Evolutionary conservation across 2,329 filamentous ascomycete genomes (phyloP).

Genomic region (Thelonectria blattea): DNA sequence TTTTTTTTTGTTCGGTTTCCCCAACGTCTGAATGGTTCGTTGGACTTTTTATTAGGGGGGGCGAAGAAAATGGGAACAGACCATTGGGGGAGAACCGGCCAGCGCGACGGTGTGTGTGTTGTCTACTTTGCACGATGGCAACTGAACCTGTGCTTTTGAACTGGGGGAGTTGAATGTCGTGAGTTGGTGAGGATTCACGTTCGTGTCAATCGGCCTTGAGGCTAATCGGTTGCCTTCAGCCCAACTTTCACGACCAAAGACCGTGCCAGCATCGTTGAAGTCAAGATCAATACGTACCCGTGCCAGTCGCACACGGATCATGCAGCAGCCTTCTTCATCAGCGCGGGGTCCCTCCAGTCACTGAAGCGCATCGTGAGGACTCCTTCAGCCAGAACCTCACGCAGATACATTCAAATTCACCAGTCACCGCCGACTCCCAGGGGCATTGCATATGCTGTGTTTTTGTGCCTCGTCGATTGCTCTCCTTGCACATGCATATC

Average conservation of each 20-base stretch:
- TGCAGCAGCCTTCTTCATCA: no score
- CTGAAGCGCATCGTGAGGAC: neutral
- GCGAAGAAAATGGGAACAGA: neutral
- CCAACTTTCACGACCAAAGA: no score
- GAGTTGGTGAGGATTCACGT: no score
- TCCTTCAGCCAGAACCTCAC: neutral
- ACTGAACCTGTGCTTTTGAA: no score
- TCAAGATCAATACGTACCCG: no score
- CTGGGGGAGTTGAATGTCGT: no score
- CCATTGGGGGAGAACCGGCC: neutral
- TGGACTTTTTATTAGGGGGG: conserved; percentile 1
- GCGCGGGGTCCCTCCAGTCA: no score
- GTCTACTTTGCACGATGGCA: no score
- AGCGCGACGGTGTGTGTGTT: neutral
- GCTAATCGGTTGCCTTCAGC: no score
- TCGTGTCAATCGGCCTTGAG: no score
- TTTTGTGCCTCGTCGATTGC: conserved; percentile 20
- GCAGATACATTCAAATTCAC: neutral
- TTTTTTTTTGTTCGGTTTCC: neutral
- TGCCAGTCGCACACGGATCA: no score
- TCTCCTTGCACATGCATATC: conserved; percentile 19
- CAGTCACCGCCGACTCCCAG: neutral
- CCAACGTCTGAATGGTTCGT: neutral
- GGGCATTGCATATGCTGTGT: neutral
- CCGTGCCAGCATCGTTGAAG: no score